Conservation (phyloP, 208 protist species). For the Ichthyophonus hoferi region DNA sequence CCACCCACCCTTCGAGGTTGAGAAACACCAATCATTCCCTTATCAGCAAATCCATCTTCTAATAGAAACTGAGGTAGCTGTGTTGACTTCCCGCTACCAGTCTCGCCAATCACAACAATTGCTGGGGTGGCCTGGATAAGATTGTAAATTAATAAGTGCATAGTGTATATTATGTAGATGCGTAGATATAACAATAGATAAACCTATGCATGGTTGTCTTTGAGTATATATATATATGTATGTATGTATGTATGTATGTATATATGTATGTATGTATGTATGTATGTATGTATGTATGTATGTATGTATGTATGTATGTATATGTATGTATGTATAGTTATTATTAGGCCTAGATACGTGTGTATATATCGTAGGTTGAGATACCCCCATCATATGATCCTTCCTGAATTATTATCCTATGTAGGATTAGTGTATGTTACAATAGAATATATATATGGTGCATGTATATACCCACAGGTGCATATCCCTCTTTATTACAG, state of each 20-base stretch:
- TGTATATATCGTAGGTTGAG: too few relatives aligned
- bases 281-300: not conserved
- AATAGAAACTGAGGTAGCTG: slow-evolving; percentile 75
- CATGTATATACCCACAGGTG: too few relatives aligned
- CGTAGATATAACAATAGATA: not conserved
- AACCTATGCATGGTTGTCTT: not conserved
- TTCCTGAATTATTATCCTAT: too few relatives aligned
- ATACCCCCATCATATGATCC: too few relatives aligned
- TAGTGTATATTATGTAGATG: not conserved
- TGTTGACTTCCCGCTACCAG: slow-evolving; percentile 78
- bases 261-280: not conserved
- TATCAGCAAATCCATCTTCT: slow-evolving; percentile 64
- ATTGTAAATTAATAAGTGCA: slow-evolving; percentile 38
- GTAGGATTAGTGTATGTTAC: too few relatives aligned
- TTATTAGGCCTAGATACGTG: not conserved
- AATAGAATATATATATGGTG: too few relatives aligned
- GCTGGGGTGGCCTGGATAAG: slow-evolving; percentile 55
- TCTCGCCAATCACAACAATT: slow-evolving; percentile 74
- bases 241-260: not conserved
- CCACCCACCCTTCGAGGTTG: slow-evolving; percentile 83
- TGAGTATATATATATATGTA: not conserved
- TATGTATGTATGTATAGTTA: not conserved
- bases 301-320: slow-evolving; percentile 4
- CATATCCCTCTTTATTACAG: too few relatives aligned
- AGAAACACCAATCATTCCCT: slow-evolving; percentile 72